Conservation (phyloP, 305 asterid species). For the Solanum hybrid region DNA sequence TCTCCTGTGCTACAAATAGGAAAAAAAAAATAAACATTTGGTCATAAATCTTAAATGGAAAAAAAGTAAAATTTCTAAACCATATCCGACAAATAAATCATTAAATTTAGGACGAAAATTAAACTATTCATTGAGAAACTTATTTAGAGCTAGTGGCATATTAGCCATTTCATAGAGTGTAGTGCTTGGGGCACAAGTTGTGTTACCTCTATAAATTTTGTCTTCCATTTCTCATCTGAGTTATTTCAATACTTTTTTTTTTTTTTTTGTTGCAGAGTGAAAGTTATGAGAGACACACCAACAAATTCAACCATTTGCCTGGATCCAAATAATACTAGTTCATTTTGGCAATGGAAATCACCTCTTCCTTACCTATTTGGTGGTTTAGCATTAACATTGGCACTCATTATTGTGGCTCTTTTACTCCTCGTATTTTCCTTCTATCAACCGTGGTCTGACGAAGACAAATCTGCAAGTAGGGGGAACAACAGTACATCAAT, state of each 20-base stretch:
- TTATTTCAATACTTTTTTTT: not conserved
- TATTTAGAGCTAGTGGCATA: not conserved
- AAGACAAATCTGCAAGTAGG: slow-evolving; percentile 6
- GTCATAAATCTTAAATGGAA: not conserved
- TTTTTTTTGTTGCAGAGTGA: not conserved
- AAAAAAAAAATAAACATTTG: not conserved
- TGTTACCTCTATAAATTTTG: not conserved
- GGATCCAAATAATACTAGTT: not conserved
- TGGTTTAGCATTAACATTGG: not conserved
- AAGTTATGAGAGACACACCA: not conserved
- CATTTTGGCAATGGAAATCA: slow-evolving; percentile 3
- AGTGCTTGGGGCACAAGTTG: not conserved
- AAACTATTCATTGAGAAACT: not conserved
- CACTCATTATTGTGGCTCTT: not conserved
- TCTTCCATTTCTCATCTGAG: not conserved
- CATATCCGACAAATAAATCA: not conserved
- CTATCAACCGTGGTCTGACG: not conserved
- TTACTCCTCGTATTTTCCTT: not conserved
- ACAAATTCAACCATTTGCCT: not conserved
- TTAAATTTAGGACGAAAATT: not conserved
- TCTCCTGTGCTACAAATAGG: not conserved
- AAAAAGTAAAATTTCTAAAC: not conserved
- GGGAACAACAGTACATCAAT: not conserved
- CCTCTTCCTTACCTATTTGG: slow-evolving; percentile 5
- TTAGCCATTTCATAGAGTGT: not conserved